A percentile compares a stretch with the other conserved stretches of the same genome.
Conservation (phyloP, 2,329 filamentous ascomycete species). For the Colletotrichum higginsianum region DNA sequence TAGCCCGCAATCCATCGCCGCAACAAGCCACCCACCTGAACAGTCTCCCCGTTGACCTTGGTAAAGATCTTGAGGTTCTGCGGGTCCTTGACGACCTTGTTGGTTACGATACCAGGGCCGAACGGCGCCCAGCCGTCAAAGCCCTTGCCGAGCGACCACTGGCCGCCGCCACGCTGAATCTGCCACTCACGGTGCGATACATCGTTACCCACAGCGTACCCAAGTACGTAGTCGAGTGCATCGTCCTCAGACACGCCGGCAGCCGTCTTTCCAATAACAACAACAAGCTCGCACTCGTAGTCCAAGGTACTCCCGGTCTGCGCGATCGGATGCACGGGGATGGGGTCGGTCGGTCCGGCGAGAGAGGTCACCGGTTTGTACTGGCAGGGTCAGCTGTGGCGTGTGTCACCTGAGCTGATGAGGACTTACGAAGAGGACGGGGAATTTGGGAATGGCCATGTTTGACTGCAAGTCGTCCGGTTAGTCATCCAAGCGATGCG, state of each 20-base stretch:
- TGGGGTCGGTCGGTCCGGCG: constrained; percentile 74
- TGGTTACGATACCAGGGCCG: constrained; percentile 78
- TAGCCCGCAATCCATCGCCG: neutral
- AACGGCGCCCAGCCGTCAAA: constrained; percentile 84
- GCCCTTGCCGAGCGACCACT: constrained; percentile 81
- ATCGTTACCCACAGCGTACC: constrained; percentile 84
- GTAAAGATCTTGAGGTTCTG: constrained; percentile 70
- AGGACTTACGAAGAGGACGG: constrained; percentile 76
- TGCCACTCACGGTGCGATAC: constrained; percentile 87
- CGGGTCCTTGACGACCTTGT: constrained; percentile 68
- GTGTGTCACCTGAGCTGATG: too few relatives aligned
- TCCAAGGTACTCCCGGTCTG: constrained; percentile 78
- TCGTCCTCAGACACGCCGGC: constrained; percentile 74
- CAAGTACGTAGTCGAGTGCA: constrained; percentile 81
- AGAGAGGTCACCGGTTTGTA: constrained; percentile 80
- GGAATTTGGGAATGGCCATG: constrained; percentile 78
- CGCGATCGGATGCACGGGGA: constrained; percentile 76
- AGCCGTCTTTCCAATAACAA: constrained; percentile 79
- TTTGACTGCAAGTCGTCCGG: constrained; percentile 61
- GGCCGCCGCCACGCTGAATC: constrained; percentile 75
- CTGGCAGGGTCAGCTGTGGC: constrained; percentile 47
- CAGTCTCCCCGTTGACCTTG: constrained; percentile 70
- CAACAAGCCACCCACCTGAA: constrained; percentile 61
- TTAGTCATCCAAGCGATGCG: neutral
- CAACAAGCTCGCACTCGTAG: constrained; percentile 86